phyloP scores from a whole-genome alignment of 2,329 filamentous ascomycete genomes.

The Fusarium sp. region DNA sequence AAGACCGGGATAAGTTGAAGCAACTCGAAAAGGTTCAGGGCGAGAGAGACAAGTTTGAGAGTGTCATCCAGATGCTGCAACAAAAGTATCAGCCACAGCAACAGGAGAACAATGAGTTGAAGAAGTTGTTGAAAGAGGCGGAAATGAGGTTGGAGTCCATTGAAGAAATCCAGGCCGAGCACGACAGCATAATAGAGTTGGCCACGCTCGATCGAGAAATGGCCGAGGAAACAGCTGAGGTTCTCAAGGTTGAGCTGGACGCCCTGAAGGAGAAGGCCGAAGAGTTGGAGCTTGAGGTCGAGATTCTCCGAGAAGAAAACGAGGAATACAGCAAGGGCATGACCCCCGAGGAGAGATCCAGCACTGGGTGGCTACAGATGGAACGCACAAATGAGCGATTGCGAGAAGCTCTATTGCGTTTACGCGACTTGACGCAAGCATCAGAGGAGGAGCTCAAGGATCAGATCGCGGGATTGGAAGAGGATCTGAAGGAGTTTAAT shows the following conservation, averaged over 20 bases:
- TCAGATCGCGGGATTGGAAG: conserved; percentile 78
- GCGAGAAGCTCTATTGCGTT: conserved; percentile 82
- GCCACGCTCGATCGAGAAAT: conserved; percentile 93
- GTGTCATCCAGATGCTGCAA: conserved; percentile 90
- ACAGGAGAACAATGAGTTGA: conserved; percentile 80
- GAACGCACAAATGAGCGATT: conserved; percentile 90
- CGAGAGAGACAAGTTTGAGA: conserved; percentile 82
- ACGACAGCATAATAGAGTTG: conserved; percentile 86
- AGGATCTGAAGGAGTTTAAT: conserved; percentile 76
- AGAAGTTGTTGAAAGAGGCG: conserved; percentile 81
- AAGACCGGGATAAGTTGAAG: conserved; percentile 88
- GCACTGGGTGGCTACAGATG: conserved; percentile 90
- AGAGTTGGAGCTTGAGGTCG: conserved; percentile 87
- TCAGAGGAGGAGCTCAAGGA: conserved; percentile 82
- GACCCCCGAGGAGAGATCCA: conserved; percentile 86
- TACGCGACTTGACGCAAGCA: conserved; percentile 89
- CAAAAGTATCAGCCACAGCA: conserved; percentile 88
- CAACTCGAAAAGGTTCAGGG: conserved; percentile 78
- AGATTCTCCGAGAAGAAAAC: conserved; percentile 89
- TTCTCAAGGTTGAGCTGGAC: conserved; percentile 82
- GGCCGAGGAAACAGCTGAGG: conserved; percentile 92
- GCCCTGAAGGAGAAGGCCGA: conserved; percentile 79
- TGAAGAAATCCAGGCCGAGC: conserved; percentile 81
- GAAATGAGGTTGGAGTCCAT: conserved; percentile 74
- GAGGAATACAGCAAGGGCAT: conserved; percentile 85